phyloP scores from a whole-genome alignment of 495 filamentous ascomycete species.

The Penicillium verhagenii region DNA sequence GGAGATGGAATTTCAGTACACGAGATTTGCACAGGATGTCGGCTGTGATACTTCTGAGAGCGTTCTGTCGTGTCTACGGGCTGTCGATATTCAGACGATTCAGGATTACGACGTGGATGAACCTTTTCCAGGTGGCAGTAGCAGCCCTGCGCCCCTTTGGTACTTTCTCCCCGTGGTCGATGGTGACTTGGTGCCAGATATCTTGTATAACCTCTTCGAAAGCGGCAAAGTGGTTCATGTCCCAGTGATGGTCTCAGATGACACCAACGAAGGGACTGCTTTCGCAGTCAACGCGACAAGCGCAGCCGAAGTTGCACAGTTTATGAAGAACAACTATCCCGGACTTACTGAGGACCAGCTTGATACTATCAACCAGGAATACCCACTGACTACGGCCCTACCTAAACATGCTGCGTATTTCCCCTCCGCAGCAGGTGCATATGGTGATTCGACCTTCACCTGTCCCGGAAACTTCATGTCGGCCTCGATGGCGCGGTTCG shows the following conservation, averaged over 20 bases:
- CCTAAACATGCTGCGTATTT: constrained; percentile 50
- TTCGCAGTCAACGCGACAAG: constrained; percentile 53
- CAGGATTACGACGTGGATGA: constrained; percentile 46
- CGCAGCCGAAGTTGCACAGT: constrained; percentile 45
- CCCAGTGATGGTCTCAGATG: constrained; percentile 62
- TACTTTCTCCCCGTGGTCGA: constrained; percentile 60
- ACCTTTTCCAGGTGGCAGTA: constrained; percentile 49
- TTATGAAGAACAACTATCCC: constrained; percentile 62
- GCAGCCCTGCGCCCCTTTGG: constrained; percentile 35
- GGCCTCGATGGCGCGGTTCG: constrained; percentile 42
- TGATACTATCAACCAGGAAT: constrained; percentile 52
- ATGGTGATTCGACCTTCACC: constrained; percentile 66
- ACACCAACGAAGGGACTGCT: constrained; percentile 63
- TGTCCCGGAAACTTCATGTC: constrained; percentile 51
- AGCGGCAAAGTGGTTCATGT: constrained; percentile 58
- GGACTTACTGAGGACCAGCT: constrained; percentile 50
- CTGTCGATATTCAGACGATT: constrained; percentile 45
- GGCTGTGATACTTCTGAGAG: constrained; percentile 42
- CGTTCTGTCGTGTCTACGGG: constrained; percentile 57
- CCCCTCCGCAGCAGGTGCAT: constrained; percentile 55
- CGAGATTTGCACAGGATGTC: constrained; percentile 50
- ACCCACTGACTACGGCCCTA: constrained; percentile 46
- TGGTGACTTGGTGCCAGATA: constrained; percentile 50
- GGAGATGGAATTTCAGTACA: constrained; percentile 61
- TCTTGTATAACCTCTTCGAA: constrained; percentile 53